phyloP scores from a whole-genome alignment of 2,329 filamentous ascomycete species.

The Massarina eburnea region DNA sequence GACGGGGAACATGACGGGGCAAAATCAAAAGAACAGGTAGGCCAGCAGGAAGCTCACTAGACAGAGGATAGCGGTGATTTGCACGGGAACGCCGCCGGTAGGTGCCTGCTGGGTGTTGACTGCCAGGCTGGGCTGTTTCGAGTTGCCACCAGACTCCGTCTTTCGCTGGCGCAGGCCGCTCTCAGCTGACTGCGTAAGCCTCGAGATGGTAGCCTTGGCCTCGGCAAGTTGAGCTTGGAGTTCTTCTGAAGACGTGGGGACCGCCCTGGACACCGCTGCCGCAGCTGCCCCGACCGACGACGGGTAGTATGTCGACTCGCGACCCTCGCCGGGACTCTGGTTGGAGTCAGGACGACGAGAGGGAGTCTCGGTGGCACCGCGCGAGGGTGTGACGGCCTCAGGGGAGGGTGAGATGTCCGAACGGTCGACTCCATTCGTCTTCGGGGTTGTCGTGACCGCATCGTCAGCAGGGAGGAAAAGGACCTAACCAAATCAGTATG shows the following conservation, averaged over 20 bases:
- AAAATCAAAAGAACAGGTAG: conserved; percentile 86
- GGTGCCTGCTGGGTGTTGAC: conserved; percentile 55
- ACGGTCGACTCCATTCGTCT: conserved; percentile 33
- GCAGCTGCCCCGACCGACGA: conserved; percentile 49
- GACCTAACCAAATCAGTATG: no score
- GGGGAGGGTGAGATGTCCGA: conserved; percentile 54
- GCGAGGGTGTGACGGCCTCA: conserved; percentile 52
- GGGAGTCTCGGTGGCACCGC: conserved; percentile 30
- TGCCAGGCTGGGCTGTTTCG: conserved; percentile 54
- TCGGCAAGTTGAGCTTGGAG: conserved; percentile 72
- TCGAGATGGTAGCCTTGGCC: conserved; percentile 71
- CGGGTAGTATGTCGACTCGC: conserved; percentile 44
- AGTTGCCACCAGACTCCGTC: conserved; percentile 54
- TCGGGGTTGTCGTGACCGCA: conserved; percentile 30
- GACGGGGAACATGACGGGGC: conserved; percentile 22
- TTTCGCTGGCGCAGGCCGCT: conserved; percentile 82
- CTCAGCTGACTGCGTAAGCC: conserved; percentile 63
- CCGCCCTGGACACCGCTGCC: conserved; percentile 50
- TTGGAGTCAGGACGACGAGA: conserved; percentile 41
- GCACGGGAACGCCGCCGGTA: conserved; percentile 78
- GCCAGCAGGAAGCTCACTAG: conserved; percentile 89
- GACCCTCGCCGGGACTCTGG: conserved; percentile 46
- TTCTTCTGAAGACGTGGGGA: conserved; percentile 59
- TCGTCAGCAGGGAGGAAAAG: conserved; percentile 70
- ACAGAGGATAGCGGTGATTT: conserved; percentile 80